Evolutionary conservation across 2,329 filamentous ascomycete genomes (phyloP), one percentile per base, ranked within the genome.

Genomic region (Cordyceps cateniannulata): DNA sequence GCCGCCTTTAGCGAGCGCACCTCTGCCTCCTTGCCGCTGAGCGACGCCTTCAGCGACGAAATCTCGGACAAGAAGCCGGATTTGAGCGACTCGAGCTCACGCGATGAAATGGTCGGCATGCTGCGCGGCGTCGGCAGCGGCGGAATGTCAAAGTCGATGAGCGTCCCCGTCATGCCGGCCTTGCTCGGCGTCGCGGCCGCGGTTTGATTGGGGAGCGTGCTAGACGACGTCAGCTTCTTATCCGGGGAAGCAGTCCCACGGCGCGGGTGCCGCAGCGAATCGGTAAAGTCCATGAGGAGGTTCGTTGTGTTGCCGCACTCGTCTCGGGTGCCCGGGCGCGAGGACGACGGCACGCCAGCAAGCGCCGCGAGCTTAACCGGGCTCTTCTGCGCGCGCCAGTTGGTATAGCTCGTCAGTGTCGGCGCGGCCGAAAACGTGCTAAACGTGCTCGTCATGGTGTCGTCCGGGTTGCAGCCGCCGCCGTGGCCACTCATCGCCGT

Each of bases 11-110:
- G 82, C 38, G 89, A 93, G 55, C 87, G 81, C 40, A 95, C 91
- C 72, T 98, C 93, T 6, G 93, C 93, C 71, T 98, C 93, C 69
- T 95, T 96, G 53, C 95, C 95, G 68, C 88, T 93, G 10, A 99
- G 80, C 10, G 91, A 93, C 3, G 95, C 95, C 70, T 91, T 95
- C 20, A 99, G 83, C n/a, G 90, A 91, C 64, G 91, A 96, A 62
- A 99, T 96, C 71, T 98, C 91, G 0, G 93, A 96, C 56, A 96
- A 81, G 68, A 96, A 96, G 25, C 84, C 84, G 0, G 93, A 97
- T 73, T 98, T 98, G 63, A 98, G 81, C 16, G 89, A 90, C 71
- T 99, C 95, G 2, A 98, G 80, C 75, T 99, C 95, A 38, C 95
- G 86, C 1, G 95, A 90, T 2, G 93, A 96, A 66, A 98, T 89